Evolutionary conservation across 495 filamentous ascomycete species (phyloP).

Genomic region (Penicillium bovifimosum): DNA sequence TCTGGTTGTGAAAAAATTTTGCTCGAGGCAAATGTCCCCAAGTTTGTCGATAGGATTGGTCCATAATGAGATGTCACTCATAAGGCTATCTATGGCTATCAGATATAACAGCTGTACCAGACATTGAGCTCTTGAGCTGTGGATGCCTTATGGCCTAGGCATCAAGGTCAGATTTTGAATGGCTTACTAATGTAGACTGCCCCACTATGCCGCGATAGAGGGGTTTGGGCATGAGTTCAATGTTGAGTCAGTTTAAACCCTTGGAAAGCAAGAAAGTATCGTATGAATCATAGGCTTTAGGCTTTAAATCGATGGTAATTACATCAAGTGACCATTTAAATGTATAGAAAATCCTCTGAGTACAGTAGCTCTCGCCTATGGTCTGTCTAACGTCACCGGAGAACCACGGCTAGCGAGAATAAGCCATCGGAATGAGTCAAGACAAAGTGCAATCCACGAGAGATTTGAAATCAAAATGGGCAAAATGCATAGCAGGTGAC

Average conservation of each 20-base stretch:
- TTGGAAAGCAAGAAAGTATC: not conserved
- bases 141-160: not conserved
- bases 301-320: not conserved
- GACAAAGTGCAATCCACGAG: not conserved
- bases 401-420: not conserved
- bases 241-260: not conserved
- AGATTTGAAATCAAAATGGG: slow-evolving; percentile 9
- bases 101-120: not conserved
- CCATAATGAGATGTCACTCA: not conserved
- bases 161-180: not conserved
- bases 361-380: not conserved
- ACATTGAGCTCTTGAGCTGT: not conserved
- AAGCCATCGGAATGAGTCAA: not conserved
- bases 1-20: not conserved
- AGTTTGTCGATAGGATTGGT: not conserved
- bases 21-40: not conserved
- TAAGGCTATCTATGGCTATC: not conserved
- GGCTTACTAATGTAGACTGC: slow-evolving; percentile 1
- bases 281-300: not conserved
- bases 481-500: not conserved
- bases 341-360: too few relatives aligned
- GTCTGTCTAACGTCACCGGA: slow-evolving; percentile 2
- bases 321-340: not conserved
- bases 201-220: slow-evolving; percentile 6
- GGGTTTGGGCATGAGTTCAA: not conserved